Evolutionary conservation across 352 stramenopile genomes (phyloP).

Genomic region (Pythium aphanidermatum): DNA sequence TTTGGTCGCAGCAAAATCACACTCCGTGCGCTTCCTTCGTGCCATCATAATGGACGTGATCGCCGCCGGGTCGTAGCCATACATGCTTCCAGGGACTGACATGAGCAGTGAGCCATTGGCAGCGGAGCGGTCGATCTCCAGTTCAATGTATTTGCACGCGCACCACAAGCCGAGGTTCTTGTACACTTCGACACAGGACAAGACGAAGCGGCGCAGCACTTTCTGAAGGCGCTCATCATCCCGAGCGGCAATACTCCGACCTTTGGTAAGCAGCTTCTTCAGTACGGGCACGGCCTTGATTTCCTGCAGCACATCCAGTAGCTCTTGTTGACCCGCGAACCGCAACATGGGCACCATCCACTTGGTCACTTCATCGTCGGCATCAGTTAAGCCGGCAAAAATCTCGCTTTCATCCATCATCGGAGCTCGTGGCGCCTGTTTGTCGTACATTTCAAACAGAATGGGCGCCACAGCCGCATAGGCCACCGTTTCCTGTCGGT

Average conservation of each 20-base stretch:
- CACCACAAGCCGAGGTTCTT: constrained; percentile 68
- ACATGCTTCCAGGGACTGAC: constrained; percentile 44
- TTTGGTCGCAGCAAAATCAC: constrained; percentile 39
- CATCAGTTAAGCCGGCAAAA: not conserved
- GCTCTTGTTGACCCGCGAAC: constrained; percentile 16
- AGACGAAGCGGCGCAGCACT: constrained; percentile 44
- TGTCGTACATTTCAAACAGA: constrained; percentile 48
- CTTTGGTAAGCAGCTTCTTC: constrained; percentile 10
- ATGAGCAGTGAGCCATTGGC: constrained; percentile 47
- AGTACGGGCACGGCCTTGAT: constrained; percentile 27
- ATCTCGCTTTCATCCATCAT: not conserved
- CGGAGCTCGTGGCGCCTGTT: constrained; percentile 2
- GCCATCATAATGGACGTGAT: constrained; percentile 44
- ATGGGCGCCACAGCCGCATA: constrained; percentile 71
- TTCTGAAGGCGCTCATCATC: constrained; percentile 42
- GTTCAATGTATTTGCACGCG: constrained; percentile 60
- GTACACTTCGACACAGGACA: constrained; percentile 49
- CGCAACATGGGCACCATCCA: constrained; percentile 10
- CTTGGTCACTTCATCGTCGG: constrained; percentile 5
- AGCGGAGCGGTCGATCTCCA: constrained; percentile 65
- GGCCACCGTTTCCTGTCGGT: constrained; percentile 36
- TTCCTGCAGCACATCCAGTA: constrained; percentile 42
- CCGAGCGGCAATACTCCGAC: constrained; percentile 10
- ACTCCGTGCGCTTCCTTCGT: constrained; percentile 18
- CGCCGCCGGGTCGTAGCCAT: constrained; percentile 47